phyloP scores from a whole-genome alignment of 2,329 filamentous ascomycete species.

The Septoria linicola region DNA sequence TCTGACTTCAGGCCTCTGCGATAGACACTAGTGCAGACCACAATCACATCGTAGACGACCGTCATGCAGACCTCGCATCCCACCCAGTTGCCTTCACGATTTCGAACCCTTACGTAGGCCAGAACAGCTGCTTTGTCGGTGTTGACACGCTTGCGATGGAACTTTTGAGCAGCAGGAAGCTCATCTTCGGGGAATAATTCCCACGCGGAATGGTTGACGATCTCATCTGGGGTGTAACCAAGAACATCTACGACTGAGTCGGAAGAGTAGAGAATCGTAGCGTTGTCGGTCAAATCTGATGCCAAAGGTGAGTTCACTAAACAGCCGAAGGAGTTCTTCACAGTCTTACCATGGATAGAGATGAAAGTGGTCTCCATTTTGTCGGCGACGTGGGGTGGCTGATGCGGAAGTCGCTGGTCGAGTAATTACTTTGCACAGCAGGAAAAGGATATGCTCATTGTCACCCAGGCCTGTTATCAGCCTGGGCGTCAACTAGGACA shows the following conservation, averaged over 20 bases:
- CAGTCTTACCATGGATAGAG: constrained; percentile 75
- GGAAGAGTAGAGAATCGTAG: constrained; percentile 78
- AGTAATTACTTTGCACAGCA: background rate
- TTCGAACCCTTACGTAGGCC: constrained; percentile 71
- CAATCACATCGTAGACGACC: constrained; percentile 81
- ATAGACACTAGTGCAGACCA: constrained; percentile 81
- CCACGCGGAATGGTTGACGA: constrained; percentile 74
- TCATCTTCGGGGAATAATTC: constrained; percentile 85
- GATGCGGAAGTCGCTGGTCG: background rate
- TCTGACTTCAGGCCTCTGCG: constrained; percentile 66
- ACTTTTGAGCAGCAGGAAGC: constrained; percentile 68
- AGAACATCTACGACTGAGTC: constrained; percentile 82
- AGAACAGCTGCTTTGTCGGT: constrained; percentile 84
- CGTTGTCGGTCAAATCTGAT: constrained; percentile 70
- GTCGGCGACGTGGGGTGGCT: constrained; percentile 1
- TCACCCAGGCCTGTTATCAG: background rate
- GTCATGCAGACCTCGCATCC: constrained; percentile 88
- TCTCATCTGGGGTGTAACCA: constrained; percentile 73
- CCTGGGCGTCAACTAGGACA: background rate
- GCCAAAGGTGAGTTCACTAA: background rate
- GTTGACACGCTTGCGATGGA: constrained; percentile 70
- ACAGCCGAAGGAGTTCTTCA: too few species aligned
- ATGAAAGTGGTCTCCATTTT: constrained; percentile 66
- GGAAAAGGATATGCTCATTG: background rate
- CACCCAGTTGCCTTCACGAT: constrained; percentile 69